Percentiles rank a stretch among this genome's conserved stretches.
These are phyloP conservation scores for Cyberlindnera mississippiensis DNA, from an alignment of 805 yeast genomes.

Conservation along the genomic window DNA sequence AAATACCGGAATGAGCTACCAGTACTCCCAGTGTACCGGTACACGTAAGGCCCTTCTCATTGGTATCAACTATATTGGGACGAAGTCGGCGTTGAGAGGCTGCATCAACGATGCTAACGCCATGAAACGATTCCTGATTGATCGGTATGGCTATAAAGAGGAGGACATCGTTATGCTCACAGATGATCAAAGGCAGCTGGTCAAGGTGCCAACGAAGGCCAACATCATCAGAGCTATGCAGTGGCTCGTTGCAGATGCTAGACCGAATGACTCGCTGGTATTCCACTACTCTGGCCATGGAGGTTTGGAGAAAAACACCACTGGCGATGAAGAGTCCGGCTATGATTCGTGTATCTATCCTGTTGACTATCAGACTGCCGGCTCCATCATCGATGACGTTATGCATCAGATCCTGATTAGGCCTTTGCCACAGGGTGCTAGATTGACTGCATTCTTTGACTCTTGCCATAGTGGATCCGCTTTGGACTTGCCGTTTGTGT, in stretches of 20 bases:
- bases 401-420: conserved; percentile 60
- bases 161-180: conserved; percentile 45
- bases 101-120: conserved; percentile 66
- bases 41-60: conserved; percentile 59
- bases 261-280: conserved; percentile 56
- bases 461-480: conserved; percentile 77
- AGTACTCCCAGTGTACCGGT: conserved; percentile 61
- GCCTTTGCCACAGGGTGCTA: conserved; percentile 59
- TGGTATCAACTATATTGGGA: conserved; percentile 67
- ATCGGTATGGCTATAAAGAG: conserved; percentile 21
- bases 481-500: conserved; percentile 63
- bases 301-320: conserved; percentile 54
- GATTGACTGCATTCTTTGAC: conserved; percentile 68
- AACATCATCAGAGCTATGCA: conserved; percentile 68
- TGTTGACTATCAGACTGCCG: conserved; percentile 55
- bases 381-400: conserved; percentile 62
- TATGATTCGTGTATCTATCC: conserved; percentile 62
- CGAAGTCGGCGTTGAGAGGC: conserved; percentile 52
- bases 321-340: conserved; percentile 64
- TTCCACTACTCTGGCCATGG: conserved; percentile 80
- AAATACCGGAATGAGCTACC: conserved; percentile 19
- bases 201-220: conserved; percentile 50
- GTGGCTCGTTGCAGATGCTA: conserved; percentile 67
- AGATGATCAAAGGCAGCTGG: conserved; percentile 39
- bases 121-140: conserved; percentile 36